phyloP scores from a whole-genome alignment of 805 yeast species.

The Ogataea chonburiensis region DNA sequence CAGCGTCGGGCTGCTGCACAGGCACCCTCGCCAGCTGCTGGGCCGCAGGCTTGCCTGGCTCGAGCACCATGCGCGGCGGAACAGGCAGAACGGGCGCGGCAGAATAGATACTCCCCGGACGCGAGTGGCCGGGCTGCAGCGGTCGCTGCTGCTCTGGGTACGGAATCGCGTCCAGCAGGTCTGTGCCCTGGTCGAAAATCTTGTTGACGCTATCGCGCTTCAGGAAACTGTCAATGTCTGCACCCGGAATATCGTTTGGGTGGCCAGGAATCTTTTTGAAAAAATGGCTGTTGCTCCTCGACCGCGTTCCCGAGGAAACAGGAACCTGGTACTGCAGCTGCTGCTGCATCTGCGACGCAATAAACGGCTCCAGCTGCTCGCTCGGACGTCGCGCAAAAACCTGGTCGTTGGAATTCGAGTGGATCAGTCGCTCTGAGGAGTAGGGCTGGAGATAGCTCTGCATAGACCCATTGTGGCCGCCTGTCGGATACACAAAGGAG shows the following conservation, averaged over 20 bases:
- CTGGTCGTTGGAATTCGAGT: slow-evolving; percentile 24
- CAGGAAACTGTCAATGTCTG: slow-evolving; percentile 36
- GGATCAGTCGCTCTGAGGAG: slow-evolving; percentile 27
- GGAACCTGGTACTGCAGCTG: slow-evolving; percentile 14
- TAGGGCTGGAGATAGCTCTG: slow-evolving; percentile 27
- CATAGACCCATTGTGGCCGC: slow-evolving; percentile 18
- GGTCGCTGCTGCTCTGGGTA: slow-evolving; percentile 23
- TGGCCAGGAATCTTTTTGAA: slow-evolving; percentile 33
- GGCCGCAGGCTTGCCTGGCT: slow-evolving; percentile 3
- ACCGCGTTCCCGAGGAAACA: slow-evolving; percentile 19
- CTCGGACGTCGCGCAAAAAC: slow-evolving; percentile 42
- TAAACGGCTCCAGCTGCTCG: slow-evolving; percentile 50
- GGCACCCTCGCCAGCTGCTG: slow-evolving; percentile 3
- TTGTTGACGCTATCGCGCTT: slow-evolving; percentile 36
- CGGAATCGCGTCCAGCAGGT: slow-evolving; percentile 30
- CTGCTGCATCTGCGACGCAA: slow-evolving; percentile 28
- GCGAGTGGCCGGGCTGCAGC: slow-evolving; percentile 20
- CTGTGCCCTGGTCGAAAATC: slow-evolving; percentile 29
- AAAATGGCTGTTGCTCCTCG: slow-evolving; percentile 32
- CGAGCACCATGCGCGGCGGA: slow-evolving; percentile 20
- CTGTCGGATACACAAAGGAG: slow-evolving; percentile 27
- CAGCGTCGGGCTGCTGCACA: neutral
- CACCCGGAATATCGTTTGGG: slow-evolving; percentile 25
- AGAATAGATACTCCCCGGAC: slow-evolving; percentile 25
- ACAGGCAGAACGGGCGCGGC: slow-evolving; percentile 24